Evolutionary conservation across 176 grass and related monocot genomes (phyloP).

Genomic region (Raddia guianensis): DNA sequence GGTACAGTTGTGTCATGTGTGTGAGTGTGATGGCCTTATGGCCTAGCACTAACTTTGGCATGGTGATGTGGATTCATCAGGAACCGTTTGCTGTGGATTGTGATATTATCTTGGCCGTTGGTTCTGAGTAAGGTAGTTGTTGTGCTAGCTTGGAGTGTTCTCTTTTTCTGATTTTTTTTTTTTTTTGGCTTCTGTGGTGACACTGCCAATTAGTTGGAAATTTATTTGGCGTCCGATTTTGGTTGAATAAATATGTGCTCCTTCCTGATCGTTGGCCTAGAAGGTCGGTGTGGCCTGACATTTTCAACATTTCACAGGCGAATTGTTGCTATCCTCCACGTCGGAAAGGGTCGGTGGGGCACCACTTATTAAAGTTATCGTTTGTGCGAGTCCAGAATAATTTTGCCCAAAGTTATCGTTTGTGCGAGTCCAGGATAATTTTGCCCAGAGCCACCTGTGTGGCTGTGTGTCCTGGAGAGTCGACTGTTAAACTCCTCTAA

Average conservation of each 20-base stretch:
- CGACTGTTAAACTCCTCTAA: neutral
- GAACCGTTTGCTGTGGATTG: conserved; percentile 12
- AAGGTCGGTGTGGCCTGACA: conserved; percentile 40
- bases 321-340: conserved; percentile 46
- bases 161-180: conserved; percentile 9
- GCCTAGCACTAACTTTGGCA: conserved; percentile 16
- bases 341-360: conserved; percentile 41
- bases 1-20: conserved; percentile 14
- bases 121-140: conserved; percentile 33
- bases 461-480: conserved; percentile 1
- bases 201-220: conserved; percentile 8
- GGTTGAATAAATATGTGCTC: no score
- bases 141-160: neutral
- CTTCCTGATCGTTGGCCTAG: conserved; percentile 29
- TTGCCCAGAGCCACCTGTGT: conserved; percentile 19
- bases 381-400: conserved; percentile 8
- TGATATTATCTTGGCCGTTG: conserved; percentile 24
- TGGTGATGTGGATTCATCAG: neutral
- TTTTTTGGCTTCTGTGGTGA: neutral
- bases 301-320: conserved; percentile 34
- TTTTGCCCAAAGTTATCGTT: neutral
- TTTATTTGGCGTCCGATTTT: conserved; percentile 7
- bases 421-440: conserved; percentile 5
- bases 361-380: neutral
- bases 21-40: neutral